A percentile compares a stretch with the other conserved stretches of the same genome.
These are phyloP conservation scores for Daldinia bambusicola DNA, from an alignment of 495 filamentous ascomycete genomes.

Conservation along the genomic window DNA sequence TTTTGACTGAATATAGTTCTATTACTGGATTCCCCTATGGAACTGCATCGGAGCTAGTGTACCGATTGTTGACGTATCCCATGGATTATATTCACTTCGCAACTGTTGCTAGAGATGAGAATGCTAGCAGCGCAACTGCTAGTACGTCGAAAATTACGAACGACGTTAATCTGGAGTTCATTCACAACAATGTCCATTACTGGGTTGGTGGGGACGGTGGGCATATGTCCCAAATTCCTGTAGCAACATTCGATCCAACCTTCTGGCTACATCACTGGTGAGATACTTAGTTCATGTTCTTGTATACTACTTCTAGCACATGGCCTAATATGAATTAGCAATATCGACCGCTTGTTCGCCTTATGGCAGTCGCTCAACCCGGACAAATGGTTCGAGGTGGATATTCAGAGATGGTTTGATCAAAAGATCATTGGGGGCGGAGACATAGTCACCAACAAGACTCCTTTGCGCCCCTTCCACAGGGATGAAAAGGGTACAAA, in stretches of 20 bases:
- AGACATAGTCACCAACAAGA: slow-evolving; percentile 15
- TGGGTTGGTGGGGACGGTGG: slow-evolving; percentile 51
- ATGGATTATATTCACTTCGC: no score
- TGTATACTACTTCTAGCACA: no score
- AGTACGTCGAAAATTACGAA: no score
- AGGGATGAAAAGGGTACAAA: slow-evolving; percentile 21
- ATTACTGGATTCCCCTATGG: no score
- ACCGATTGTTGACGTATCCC: no score
- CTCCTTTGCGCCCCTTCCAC: slow-evolving; percentile 46
- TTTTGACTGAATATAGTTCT: no score
- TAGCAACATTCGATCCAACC: slow-evolving; percentile 57
- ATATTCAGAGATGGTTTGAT: slow-evolving; percentile 36
- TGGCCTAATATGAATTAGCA: slow-evolving; percentile 34
- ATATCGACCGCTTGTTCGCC: slow-evolving; percentile 56
- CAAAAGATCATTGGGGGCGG: slow-evolving; percentile 11
- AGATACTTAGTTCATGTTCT: slow-evolving; percentile 8
- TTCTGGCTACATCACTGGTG: slow-evolving; percentile 57
- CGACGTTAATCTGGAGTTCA: slow-evolving; percentile 45
- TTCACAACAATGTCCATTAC: slow-evolving; percentile 56
- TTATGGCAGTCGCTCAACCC: slow-evolving; percentile 55
- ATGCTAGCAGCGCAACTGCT: no score
- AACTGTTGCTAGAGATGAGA: no score
- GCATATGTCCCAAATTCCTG: slow-evolving; percentile 55
- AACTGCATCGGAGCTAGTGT: no score
- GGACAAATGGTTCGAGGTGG: slow-evolving; percentile 45